A percentile compares a stretch with the other conserved stretches of the same genome.
These are phyloP conservation scores for Suillus variegatus DNA, from an alignment of 768 basidiomycete species.

Conservation along the genomic window DNA sequence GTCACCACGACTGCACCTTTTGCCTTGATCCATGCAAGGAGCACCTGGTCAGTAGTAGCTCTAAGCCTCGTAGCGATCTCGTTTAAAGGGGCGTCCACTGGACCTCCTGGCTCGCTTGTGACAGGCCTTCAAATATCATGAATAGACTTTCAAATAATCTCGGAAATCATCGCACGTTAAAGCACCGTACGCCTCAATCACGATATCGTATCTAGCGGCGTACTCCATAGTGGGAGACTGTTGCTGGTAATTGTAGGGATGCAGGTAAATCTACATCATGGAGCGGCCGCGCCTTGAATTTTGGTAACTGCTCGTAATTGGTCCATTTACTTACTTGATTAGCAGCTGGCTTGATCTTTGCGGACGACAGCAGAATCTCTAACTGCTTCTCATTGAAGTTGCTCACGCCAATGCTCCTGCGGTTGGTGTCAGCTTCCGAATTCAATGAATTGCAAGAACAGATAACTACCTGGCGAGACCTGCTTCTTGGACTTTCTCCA, in stretches of 20 bases:
- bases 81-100: constrained; percentile 57
- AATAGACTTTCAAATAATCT: not conserved
- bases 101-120: constrained; percentile 58
- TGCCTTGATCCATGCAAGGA: constrained; percentile 71
- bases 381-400: constrained; percentile 64
- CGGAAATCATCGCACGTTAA: no score
- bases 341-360: constrained; percentile 62
- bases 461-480: constrained; percentile 55
- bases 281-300: not conserved
- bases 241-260: no score
- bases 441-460: not conserved
- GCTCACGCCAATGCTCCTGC: constrained; percentile 71
- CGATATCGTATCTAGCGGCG: no score
- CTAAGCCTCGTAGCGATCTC: constrained; percentile 35
- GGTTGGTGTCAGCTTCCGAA: not conserved
- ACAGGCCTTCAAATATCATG: constrained; percentile 48
- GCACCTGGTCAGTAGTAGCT: constrained; percentile 62
- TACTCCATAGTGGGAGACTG: constrained; percentile 1
- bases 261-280: constrained; percentile 42
- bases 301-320: not conserved
- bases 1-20: constrained; percentile 70
- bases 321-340: constrained; percentile 55
- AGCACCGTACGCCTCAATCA: no score
- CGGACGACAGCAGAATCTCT: constrained; percentile 53
- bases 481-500: constrained; percentile 57